phyloP scores from a whole-genome alignment of 768 basidiomycete genomes.

The Steccherinum ochraceum region DNA sequence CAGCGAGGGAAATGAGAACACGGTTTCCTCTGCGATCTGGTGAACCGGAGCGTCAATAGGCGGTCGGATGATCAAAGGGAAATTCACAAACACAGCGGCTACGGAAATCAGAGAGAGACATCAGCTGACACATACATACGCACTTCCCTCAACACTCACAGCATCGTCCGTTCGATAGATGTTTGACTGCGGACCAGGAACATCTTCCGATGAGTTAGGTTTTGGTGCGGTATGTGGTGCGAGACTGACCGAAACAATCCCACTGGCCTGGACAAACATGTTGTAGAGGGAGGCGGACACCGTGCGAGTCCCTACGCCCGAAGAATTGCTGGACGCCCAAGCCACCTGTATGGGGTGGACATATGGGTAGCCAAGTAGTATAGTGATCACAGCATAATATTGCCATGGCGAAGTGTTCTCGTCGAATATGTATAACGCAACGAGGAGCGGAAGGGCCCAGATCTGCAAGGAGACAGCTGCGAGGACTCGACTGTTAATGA shows the following conservation, averaged over 20 bases:
- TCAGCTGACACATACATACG: too few relatives aligned
- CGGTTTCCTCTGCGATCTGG: slow-evolving; percentile 57
- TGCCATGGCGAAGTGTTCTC: slow-evolving; percentile 46
- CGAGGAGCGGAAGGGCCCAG: slow-evolving; percentile 58
- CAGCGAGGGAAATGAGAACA: slow-evolving; percentile 44
- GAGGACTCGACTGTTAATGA: slow-evolving; percentile 42
- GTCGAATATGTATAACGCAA: slow-evolving; percentile 49
- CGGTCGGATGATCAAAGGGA: background rate
- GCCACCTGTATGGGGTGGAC: slow-evolving; percentile 33
- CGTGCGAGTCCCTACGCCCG: slow-evolving; percentile 49
- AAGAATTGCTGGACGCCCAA: slow-evolving; percentile 56
- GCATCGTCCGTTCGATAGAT: slow-evolving; percentile 50
- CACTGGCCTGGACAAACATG: slow-evolving; percentile 57
- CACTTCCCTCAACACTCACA: slow-evolving; percentile 23
- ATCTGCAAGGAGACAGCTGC: slow-evolving; percentile 48
- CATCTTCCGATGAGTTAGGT: too few relatives aligned
- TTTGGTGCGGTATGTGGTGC: too few relatives aligned
- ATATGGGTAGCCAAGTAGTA: slow-evolving; percentile 50
- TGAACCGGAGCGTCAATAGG: too few relatives aligned
- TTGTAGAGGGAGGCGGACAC: slow-evolving; percentile 44
- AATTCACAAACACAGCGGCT: slow-evolving; percentile 22
- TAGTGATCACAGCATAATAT: slow-evolving; percentile 45
- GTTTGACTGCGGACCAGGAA: slow-evolving; percentile 36
- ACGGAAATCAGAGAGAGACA: too few relatives aligned
- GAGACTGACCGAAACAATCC: slow-evolving; percentile 41